Evolutionary conservation across 257 asterid genomes (phyloP).

Genomic region (Thymus mandschuricus): DNA sequence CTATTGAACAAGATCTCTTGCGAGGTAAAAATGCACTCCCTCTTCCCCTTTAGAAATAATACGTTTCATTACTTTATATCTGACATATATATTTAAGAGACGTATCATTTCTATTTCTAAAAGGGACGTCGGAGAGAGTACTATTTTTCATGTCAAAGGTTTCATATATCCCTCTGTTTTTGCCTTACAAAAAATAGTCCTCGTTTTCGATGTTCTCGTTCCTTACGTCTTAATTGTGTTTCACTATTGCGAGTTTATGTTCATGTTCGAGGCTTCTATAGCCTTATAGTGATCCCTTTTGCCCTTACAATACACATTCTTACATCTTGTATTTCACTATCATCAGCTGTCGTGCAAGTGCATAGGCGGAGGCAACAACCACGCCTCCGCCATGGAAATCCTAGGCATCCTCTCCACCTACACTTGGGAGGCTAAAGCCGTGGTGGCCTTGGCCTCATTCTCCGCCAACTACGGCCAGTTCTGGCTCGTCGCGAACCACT

Average conservation of each 20-base stretch:
- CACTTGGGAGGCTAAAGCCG: slow-evolving; percentile 79
- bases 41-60: too few relatives aligned
- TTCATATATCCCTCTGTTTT: neutral
- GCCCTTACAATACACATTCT: neutral
- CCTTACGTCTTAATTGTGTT: too few relatives aligned
- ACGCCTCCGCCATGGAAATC: slow-evolving; percentile 55
- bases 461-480: slow-evolving; percentile 70
- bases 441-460: slow-evolving; percentile 61
- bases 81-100: too few relatives aligned
- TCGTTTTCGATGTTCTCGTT: too few relatives aligned
- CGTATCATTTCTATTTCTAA: too few relatives aligned
- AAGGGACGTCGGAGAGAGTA: neutral
- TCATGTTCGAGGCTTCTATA: too few relatives aligned
- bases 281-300: too few relatives aligned
- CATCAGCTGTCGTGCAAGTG: slow-evolving; percentile 71
- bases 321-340: neutral
- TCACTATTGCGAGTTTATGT: too few relatives aligned
- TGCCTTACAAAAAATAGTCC: too few relatives aligned
- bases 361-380: slow-evolving; percentile 56
- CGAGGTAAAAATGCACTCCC: slow-evolving; percentile 48
- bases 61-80: too few relatives aligned
- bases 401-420: slow-evolving; percentile 60
- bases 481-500: slow-evolving; percentile 68
- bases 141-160: neutral
- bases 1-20: slow-evolving; percentile 59